Percentiles rank a stretch among this genome's conserved stretches.
Conservation (phyloP, 257 asterid species). For the Jaltomata sinuosa region DNA sequence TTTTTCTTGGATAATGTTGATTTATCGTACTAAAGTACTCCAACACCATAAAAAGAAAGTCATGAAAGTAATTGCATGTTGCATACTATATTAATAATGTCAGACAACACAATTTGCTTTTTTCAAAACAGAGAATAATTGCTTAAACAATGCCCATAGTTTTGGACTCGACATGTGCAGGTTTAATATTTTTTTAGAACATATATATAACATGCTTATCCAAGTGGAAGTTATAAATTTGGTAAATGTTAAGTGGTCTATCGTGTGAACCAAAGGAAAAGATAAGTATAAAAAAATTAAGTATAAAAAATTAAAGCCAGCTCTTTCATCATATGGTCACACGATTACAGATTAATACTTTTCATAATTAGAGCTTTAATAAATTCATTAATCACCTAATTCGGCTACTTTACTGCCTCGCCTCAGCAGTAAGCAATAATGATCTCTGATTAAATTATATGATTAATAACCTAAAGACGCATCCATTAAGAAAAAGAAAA, state of each 20-base stretch:
- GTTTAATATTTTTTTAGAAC: neutral
- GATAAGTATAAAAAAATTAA: neutral
- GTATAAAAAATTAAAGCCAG: neutral
- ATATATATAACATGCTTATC: neutral
- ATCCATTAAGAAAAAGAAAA: too few species aligned
- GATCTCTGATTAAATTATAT: neutral
- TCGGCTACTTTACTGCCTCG: neutral
- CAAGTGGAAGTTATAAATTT: neutral
- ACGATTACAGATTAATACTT: neutral
- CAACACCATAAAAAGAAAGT: neutral
- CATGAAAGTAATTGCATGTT: too few species aligned
- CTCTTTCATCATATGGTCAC: neutral
- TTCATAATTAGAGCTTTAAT: neutral
- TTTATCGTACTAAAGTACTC: neutral
- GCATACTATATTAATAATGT: neutral
- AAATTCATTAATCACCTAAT: neutral
- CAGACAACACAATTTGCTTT: neutral
- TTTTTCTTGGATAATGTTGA: too few species aligned
- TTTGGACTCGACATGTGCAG: neutral
- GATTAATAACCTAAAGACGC: neutral
- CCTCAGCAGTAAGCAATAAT: too few species aligned
- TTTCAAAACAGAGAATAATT: neutral
- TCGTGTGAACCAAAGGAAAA: neutral
- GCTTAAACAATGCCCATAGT: neutral
- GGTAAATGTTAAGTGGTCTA: neutral